Base-by-base conservation (phyloP, 176 grass and related monocot species). In the Avena eriantha region DNA sequence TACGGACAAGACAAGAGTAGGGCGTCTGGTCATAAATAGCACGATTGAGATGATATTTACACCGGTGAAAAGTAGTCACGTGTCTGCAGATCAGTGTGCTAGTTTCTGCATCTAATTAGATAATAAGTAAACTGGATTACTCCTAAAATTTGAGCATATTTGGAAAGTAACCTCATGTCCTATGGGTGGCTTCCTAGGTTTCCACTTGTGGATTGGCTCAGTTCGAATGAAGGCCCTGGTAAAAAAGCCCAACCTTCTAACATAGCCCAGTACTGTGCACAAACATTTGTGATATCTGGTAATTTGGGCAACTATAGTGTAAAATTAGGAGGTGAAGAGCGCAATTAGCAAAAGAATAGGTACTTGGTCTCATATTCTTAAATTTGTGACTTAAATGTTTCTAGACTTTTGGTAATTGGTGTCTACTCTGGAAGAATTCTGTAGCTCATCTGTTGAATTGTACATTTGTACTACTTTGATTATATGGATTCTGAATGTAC, bases 401-500 rank as follows among this genome's bases (percentile, higher is more conserved):
- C 55, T 64, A 7, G 51, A 31, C 4, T 13, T 6, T 49, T 66
- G 21, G 16, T 36, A 78, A 18, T 26, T 64, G 16, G 69, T 48
- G 10, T 19, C 57, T 74, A 48, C 39, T 48, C 46, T 84, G 13
- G 57, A 86, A 59, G 19, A 81, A 67, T 82, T 24, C 8, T 69
- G 10, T 77, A 18, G 1, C 41, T 80, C 29, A 31, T 50, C 68
- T 24, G 8, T 39, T 86, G 56, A 36, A 77, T 50, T 76, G 49
- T 89, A 41, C 11, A 53, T 75, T 51, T 26, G n/a, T 74, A 26
- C 45, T 74, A 60, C 26, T 51, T 59, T 35, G 31, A 51, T 53
- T 19, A 46, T 71, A 68, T 56, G 70, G n/a, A 68, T 78, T 65
- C 51, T 29, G 39, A 82, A 6, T 66, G 45, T 48, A 82, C 6